Evolutionary conservation across 306 rosid species (phyloP).

Genomic region (Casuarina equisetifolia): DNA sequence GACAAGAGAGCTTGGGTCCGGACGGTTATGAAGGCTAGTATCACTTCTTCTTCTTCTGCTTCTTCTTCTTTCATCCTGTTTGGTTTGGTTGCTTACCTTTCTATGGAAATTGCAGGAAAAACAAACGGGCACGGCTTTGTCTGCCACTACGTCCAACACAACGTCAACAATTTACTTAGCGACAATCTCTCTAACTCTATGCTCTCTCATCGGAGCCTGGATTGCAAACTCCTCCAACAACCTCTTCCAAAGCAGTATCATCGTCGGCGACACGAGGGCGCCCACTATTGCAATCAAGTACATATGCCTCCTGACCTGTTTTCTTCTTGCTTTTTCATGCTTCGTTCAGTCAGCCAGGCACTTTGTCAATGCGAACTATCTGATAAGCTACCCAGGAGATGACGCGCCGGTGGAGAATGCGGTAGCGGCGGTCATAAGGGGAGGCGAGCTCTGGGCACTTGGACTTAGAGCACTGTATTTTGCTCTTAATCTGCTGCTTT

Average conservation of each 20-base stretch:
- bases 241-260: slow-evolving; percentile 43
- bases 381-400: slow-evolving; percentile 57
- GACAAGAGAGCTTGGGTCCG: slow-evolving; percentile 73
- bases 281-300: slow-evolving; percentile 56
- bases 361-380: slow-evolving; percentile 73
- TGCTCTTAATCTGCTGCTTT: slow-evolving; percentile 63
- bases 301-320: slow-evolving; percentile 57
- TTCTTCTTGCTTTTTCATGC: slow-evolving; percentile 68
- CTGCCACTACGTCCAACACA: slow-evolving; percentile 57
- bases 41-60: neutral
- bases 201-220: slow-evolving; percentile 81
- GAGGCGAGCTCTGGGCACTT: slow-evolving; percentile 72
- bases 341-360: slow-evolving; percentile 74
- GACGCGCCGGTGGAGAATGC: slow-evolving; percentile 47
- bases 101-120: slow-evolving; percentile 40
- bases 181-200: slow-evolving; percentile 55
- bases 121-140: slow-evolving; percentile 38
- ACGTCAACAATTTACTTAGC: slow-evolving; percentile 59
- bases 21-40: slow-evolving; percentile 63
- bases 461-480: slow-evolving; percentile 78
- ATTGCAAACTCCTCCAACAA: slow-evolving; percentile 43
- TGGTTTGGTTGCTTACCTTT: neutral
- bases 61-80: neutral
- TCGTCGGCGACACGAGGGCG: slow-evolving; percentile 57
- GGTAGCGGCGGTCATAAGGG: slow-evolving; percentile 67